Conservation (phyloP, 257 asterid genomes). For the Mentha longifolia region DNA sequence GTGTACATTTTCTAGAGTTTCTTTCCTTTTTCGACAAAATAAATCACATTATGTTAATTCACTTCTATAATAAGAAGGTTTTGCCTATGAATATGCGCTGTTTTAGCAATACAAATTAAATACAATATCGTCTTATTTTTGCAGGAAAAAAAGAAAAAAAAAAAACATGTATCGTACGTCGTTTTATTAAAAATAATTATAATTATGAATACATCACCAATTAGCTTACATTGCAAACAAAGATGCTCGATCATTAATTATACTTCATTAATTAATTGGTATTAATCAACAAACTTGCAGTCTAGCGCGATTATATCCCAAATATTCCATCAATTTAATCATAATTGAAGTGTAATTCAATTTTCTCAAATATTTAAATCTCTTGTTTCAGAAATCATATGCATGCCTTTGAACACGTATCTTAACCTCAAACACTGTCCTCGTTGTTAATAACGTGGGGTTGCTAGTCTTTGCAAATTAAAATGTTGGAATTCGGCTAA, state of each 20-base stretch:
- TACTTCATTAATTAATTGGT: background rate
- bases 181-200: no score
- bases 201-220: no score
- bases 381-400: background rate
- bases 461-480: constrained; percentile 19
- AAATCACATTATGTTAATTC: background rate
- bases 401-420: background rate
- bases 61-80: no score
- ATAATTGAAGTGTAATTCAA: background rate
- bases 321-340: background rate
- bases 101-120: no score
- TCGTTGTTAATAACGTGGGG: constrained; percentile 22
- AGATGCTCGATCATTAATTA: background rate
- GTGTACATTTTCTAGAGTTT: background rate
- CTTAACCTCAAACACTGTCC: constrained; percentile 2
- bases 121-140: no score
- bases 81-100: no score
- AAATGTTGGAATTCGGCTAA: background rate
- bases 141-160: background rate
- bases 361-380: background rate
- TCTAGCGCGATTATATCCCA: background rate
- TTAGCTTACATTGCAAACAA: no score
- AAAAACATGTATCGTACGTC: background rate
- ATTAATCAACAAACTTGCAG: background rate
- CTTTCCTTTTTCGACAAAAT: background rate